Base-by-base conservation (phyloP, 1,284 basidiomycete genomes). In the Tremellales sp. region DNA sequence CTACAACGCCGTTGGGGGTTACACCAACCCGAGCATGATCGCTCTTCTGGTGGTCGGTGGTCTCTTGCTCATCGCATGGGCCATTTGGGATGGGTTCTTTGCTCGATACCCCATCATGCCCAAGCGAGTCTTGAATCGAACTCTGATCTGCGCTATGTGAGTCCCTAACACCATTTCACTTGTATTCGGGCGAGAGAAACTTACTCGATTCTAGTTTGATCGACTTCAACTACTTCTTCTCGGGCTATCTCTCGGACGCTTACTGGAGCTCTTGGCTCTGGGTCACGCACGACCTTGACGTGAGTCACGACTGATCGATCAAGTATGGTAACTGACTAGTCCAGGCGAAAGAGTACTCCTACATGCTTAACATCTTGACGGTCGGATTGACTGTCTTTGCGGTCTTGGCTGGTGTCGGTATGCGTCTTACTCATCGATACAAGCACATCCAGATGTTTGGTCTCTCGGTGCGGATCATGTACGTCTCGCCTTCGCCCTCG, bases 1-100 rank as follows among this genome's bases (percentile, higher is more conserved):
- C 43, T 54, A 60, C 29, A 52, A 48, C 13, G 69, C 68, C 24
- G 49, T 58, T 15, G 56, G 57, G 13, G 63, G 62, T 3, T 72
- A 64, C 60, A 48, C 54, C 36, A 74, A 74, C 50, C 67, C 61
- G 11, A 68, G 64, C 2, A 63, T 76, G 46, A 74, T 76, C 44
- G 68, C 74, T 41, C 70, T 75, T 69, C 60, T 74, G 41, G 58
- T 65, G 36, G 59, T 70, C 19, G 75, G 74, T n/a, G 67, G 62
- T 8, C 40, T 70, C 17, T 50, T 70, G 27, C 59, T 75, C 45
- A 58, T 64, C 45, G 49, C 56, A 13, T 75, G 70, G 49, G 35
- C 58, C 15, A 41, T 67, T 31, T 76, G 64, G 62, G 75, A 76
- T 48, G 43, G 52, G 40, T 60, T 52, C 27, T 68, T 55, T 19